Percentiles rank a stretch among this genome's conserved stretches.
These are phyloP conservation scores for Botrytis fragariae DNA, from an alignment of 2,329 filamentous ascomycete genomes.

Conservation along the genomic window DNA sequence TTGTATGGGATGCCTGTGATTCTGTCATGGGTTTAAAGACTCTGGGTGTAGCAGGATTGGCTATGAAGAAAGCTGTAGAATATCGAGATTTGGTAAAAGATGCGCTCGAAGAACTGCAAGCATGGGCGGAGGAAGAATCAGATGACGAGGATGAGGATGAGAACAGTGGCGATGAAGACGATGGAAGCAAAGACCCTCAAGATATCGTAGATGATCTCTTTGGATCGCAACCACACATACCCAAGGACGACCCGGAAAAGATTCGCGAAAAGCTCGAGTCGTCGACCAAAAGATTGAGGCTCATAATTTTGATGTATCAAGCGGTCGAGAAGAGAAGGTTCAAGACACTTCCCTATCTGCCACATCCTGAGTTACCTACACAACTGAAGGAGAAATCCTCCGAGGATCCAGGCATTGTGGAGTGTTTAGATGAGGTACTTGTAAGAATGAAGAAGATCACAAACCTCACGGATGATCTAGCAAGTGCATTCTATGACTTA, in stretches of 20 bases:
- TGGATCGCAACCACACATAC: conserved; percentile 58
- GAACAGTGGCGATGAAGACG: conserved; percentile 51
- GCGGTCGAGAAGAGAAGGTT: conserved; percentile 68
- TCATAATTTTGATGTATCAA: conserved; percentile 66
- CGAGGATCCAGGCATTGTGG: conserved; percentile 28
- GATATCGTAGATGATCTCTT: conserved; percentile 68
- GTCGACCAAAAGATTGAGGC: conserved; percentile 62
- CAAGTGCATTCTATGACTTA: conserved; percentile 69
- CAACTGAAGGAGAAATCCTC: conserved; percentile 27
- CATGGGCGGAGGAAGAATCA: conserved; percentile 75
- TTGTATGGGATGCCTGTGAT: conserved; percentile 84
- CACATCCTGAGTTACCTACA: conserved; percentile 40
- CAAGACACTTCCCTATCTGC: conserved; percentile 53
- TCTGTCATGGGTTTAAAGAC: conserved; percentile 61
- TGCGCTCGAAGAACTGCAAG: conserved; percentile 79
- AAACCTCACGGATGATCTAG: conserved; percentile 67
- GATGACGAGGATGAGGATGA: conserved; percentile 56
- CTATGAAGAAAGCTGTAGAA: conserved; percentile 69
- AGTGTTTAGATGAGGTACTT: conserved; percentile 56
- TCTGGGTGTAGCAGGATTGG: conserved; percentile 66
- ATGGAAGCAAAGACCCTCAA: conserved; percentile 45
- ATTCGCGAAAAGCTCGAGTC: conserved; percentile 65
- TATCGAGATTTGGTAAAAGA: conserved; percentile 76
- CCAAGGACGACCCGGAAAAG: conserved; percentile 59
- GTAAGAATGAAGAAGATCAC: conserved; percentile 58